A percentile compares a stretch with the other conserved stretches of the same genome.
These are phyloP conservation scores for Candida maris DNA, from an alignment of 805 yeast species.

Conservation along the genomic window DNA sequence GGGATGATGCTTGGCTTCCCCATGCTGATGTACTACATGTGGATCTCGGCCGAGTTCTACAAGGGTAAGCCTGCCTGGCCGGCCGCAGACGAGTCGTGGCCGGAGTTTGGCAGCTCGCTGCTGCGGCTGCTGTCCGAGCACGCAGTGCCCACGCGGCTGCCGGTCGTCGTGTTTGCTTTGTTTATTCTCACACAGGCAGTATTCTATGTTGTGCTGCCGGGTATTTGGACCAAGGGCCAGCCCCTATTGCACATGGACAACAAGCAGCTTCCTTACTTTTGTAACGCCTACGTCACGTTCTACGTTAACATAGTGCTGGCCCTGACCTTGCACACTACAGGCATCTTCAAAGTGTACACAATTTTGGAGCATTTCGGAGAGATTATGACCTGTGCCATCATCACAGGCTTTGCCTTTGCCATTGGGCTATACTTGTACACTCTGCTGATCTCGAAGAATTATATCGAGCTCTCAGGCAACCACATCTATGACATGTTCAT, in stretches of 20 bases:
- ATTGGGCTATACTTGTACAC: constrained; percentile 68
- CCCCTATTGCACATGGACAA: constrained; percentile 79
- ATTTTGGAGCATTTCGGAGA: constrained; percentile 82
- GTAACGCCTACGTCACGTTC: constrained; percentile 87
- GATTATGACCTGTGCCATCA: constrained; percentile 88
- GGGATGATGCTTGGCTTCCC: constrained; percentile 96
- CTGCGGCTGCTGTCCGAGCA: constrained; percentile 43
- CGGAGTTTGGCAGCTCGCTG: constrained; percentile 43
- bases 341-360: constrained; percentile 67
- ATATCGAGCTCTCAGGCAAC: constrained; percentile 89
- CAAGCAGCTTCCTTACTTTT: constrained; percentile 83
- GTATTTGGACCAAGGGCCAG: constrained; percentile 92
- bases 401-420: constrained; percentile 69
- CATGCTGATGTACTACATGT: constrained; percentile 91
- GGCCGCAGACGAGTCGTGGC: constrained; percentile 48
- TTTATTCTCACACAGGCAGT: constrained; percentile 67
- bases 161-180: constrained; percentile 68
- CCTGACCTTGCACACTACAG: constrained; percentile 65
- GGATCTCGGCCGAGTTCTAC: constrained; percentile 84
- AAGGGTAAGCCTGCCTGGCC: constrained; percentile 74
- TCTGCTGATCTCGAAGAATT: constrained; percentile 62
- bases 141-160: constrained; percentile 55
- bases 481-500: constrained; percentile 86
- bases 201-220: constrained; percentile 84
- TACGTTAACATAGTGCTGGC: constrained; percentile 63